These are phyloP conservation scores for Magnaporthiopsis rhizophila DNA, from an alignment of 2,329 filamentous ascomycete genomes.

Conservation along the genomic window DNA sequence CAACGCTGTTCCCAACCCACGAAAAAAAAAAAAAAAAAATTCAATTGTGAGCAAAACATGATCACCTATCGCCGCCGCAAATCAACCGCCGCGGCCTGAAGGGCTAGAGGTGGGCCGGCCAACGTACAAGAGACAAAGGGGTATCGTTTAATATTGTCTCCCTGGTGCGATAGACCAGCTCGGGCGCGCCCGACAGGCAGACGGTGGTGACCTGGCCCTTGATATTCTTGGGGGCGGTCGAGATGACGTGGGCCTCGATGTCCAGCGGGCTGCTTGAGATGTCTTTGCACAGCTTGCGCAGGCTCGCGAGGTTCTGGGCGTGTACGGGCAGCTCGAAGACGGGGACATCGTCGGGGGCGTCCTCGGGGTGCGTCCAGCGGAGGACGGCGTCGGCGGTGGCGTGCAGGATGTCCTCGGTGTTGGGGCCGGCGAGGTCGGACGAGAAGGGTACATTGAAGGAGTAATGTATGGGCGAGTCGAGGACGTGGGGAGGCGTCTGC, in stretches of 20 bases:
- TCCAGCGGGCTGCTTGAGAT: slow-evolving; percentile 64
- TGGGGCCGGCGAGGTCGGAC: slow-evolving; percentile 83
- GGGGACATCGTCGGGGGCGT: slow-evolving; percentile 73
- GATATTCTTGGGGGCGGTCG: slow-evolving; percentile 66
- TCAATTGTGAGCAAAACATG: background rate
- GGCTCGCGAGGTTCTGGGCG: slow-evolving; percentile 70
- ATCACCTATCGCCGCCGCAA: background rate
- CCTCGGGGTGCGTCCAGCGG: slow-evolving; percentile 88
- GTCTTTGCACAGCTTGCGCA: slow-evolving; percentile 73
- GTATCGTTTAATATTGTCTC: slow-evolving; percentile 87
- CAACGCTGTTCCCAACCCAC: slow-evolving; percentile 55
- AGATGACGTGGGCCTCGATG: slow-evolving; percentile 76
- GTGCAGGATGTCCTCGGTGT: slow-evolving; percentile 90
- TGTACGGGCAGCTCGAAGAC: slow-evolving; percentile 91
- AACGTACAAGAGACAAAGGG: slow-evolving; percentile 80
- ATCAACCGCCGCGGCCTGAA: slow-evolving; percentile 15
- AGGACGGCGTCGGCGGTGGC: slow-evolving; percentile 81
- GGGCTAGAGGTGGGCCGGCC: slow-evolving; percentile 11
- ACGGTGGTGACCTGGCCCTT: slow-evolving; percentile 75
- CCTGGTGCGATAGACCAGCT: slow-evolving; percentile 81
- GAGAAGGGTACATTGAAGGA: slow-evolving; percentile 97
- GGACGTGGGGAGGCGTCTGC: slow-evolving; percentile 59
- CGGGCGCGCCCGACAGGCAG: slow-evolving; percentile 79
- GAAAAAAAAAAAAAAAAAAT: fast-evolving
- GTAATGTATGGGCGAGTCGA: slow-evolving; percentile 76